Evolutionary conservation across 371 early-diverging fungal species (phyloP).

Genomic region (Mortierella sp.): DNA sequence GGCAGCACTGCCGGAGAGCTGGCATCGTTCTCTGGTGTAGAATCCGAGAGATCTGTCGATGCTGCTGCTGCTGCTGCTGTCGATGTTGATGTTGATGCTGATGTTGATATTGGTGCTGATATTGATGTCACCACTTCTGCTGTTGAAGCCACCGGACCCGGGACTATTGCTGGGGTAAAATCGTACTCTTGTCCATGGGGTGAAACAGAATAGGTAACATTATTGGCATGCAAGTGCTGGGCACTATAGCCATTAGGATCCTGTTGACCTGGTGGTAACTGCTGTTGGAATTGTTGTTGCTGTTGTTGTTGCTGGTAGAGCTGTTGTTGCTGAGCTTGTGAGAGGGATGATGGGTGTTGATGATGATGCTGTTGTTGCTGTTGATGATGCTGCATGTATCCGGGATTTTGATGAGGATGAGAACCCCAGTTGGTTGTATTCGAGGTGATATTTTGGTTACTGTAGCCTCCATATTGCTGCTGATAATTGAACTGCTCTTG

Average conservation of each 20-base stretch:
- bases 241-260: slow-evolving; percentile 21
- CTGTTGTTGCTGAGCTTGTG: slow-evolving; percentile 21
- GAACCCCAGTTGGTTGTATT: slow-evolving; percentile 11
- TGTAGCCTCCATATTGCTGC: slow-evolving; percentile 16
- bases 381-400: slow-evolving; percentile 8
- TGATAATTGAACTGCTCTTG: slow-evolving; percentile 20
- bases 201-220: slow-evolving; percentile 21
- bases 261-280: slow-evolving; percentile 14
- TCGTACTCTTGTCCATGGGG: slow-evolving; percentile 25
- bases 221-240: slow-evolving; percentile 7
- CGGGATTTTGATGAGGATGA: slow-evolving; percentile 19
- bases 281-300: slow-evolving; percentile 16
- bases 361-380: slow-evolving; percentile 26
- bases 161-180: slow-evolving; percentile 1
- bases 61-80: neutral
- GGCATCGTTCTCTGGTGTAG: slow-evolving; percentile 16
- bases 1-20: slow-evolving; percentile 24
- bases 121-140: neutral
- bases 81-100: neutral
- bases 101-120: neutral
- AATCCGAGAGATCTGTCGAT: neutral
- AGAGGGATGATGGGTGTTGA: too few relatives aligned
- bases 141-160: slow-evolving; percentile 9
- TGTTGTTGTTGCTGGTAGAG: slow-evolving; percentile 22
- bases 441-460: slow-evolving; percentile 3